Percentiles rank a stretch among this genome's conserved stretches.
Conservation (phyloP, 2,329 filamentous ascomycete species). For the Aspergillus fijiensis region DNA sequence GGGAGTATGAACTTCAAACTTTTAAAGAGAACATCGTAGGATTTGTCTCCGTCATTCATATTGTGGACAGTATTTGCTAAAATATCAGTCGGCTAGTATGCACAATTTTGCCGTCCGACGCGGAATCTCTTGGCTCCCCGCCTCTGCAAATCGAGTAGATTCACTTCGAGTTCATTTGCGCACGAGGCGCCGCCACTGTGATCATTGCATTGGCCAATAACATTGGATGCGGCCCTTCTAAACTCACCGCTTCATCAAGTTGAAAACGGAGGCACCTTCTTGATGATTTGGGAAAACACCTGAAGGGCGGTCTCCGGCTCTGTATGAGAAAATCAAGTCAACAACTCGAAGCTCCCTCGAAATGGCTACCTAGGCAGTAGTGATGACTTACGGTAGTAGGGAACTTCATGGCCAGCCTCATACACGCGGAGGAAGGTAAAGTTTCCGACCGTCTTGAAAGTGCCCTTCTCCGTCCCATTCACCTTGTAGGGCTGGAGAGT, state of each 20-base stretch:
- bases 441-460: slow-evolving; percentile 53
- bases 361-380: not conserved
- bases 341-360: slow-evolving; percentile 18
- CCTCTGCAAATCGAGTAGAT: too few relatives aligned
- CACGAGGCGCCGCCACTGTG: too few relatives aligned
- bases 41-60: too few relatives aligned
- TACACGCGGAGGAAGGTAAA: slow-evolving; percentile 52
- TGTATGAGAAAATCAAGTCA: slow-evolving; percentile 10
- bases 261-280: slow-evolving; percentile 21
- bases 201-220: too few relatives aligned
- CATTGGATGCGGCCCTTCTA: too few relatives aligned
- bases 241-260: slow-evolving; percentile 1
- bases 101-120: too few relatives aligned
- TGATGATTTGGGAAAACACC: slow-evolving; percentile 50
- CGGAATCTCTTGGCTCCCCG: too few relatives aligned
- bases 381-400: slow-evolving; percentile 47
- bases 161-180: too few relatives aligned
- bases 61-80: too few relatives aligned
- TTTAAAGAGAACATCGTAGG: too few relatives aligned
- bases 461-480: slow-evolving; percentile 48
- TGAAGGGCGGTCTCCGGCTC: slow-evolving; percentile 48
- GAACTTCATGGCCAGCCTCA: slow-evolving; percentile 52
- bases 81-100: too few relatives aligned
- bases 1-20: too few relatives aligned
- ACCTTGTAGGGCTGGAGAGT: slow-evolving; percentile 49